A percentile compares a stretch with the other conserved stretches of the same genome.
phyloP scores from a whole-genome alignment of 257 asterid species.

The Solanum lignicaule region DNA sequence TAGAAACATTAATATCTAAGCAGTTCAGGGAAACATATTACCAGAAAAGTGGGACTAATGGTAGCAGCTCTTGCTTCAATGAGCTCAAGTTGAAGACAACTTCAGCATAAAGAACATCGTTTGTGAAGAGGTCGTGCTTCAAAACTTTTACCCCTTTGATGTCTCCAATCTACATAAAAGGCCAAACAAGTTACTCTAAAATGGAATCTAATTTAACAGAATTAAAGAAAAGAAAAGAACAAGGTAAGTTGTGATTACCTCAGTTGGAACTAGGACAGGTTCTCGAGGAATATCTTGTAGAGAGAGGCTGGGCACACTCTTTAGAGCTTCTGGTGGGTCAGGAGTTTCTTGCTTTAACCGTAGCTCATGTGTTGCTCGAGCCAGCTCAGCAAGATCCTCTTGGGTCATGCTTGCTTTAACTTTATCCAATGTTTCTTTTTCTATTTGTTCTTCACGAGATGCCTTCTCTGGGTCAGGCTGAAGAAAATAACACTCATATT shows the following conservation, averaged over 20 bases:
- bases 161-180: conserved; percentile 55
- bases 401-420: conserved; percentile 78
- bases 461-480: conserved; percentile 98
- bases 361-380: conserved; percentile 85
- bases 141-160: conserved; percentile 71
- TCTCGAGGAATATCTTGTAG: conserved; percentile 84
- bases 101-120: conserved; percentile 95
- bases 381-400: conserved; percentile 97
- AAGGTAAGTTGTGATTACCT: conserved; percentile 39
- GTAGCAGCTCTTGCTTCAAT: conserved; percentile 86
- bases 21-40: conserved; percentile 25
- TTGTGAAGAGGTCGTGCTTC: conserved; percentile 88
- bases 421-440: conserved; percentile 61
- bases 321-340: conserved; percentile 93
- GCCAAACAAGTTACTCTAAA: conserved; percentile 5
- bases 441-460: conserved; percentile 73
- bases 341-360: conserved; percentile 96
- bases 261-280: conserved; percentile 65
- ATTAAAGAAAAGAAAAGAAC: neutral
- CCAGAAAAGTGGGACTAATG: conserved; percentile 96
- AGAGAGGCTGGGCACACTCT: conserved; percentile 80
- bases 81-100: conserved; percentile 86
- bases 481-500: conserved; percentile 9
- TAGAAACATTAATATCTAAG: neutral
- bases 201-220: conserved; percentile 4